Conservation (phyloP, 768 basidiomycete species). For the Tubosaeta sp. region DNA sequence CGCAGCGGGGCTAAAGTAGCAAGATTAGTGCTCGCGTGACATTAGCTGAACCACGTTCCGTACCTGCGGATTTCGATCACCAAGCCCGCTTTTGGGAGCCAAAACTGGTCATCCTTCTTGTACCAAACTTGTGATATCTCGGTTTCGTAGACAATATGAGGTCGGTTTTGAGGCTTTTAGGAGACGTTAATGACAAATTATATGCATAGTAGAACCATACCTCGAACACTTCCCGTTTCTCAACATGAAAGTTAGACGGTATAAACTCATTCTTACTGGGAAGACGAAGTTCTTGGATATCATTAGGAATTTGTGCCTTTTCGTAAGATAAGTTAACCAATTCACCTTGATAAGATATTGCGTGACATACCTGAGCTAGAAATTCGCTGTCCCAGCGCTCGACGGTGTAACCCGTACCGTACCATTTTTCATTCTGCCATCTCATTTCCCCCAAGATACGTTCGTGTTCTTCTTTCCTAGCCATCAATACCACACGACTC, state of each 20-base stretch:
- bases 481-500: constrained; percentile 73
- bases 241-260: constrained; percentile 79
- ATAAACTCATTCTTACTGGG: constrained; percentile 90
- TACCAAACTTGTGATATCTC: constrained; percentile 79
- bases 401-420: constrained; percentile 85
- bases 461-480: constrained; percentile 59
- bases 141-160: constrained; percentile 71
- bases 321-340: constrained; percentile 2
- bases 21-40: neutral
- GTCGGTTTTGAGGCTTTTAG: constrained; percentile 65
- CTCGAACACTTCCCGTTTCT: constrained; percentile 63
- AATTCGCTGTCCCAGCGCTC: constrained; percentile 64
- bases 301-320: constrained; percentile 62
- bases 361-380: constrained; percentile 42
- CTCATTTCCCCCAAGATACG: constrained; percentile 45
- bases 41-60: constrained; percentile 5
- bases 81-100: constrained; percentile 85
- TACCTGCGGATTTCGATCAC: constrained; percentile 76
- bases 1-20: constrained; percentile 45
- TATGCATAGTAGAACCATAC: constrained; percentile 34
- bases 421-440: constrained; percentile 87
- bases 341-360: neutral
- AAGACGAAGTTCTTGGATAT: constrained; percentile 65
- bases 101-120: constrained; percentile 97
- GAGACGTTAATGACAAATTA: neutral